A percentile compares a stretch with the other conserved stretches of the same genome.
Conservation (phyloP, 1,284 basidiomycete species). For the Trametes polyzona region DNA sequence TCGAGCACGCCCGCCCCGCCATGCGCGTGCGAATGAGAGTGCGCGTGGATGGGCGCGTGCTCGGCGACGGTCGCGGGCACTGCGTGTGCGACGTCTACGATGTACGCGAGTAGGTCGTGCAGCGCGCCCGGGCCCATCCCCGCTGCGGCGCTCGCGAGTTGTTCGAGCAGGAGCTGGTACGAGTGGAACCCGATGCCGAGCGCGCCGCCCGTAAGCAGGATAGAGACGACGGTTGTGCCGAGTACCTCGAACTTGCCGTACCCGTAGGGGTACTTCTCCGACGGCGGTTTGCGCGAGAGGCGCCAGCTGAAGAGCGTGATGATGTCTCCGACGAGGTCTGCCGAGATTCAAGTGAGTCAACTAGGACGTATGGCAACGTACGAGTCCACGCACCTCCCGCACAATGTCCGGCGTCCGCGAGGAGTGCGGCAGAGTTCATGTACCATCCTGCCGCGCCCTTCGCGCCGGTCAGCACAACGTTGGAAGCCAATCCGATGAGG, state of each 20-base stretch:
- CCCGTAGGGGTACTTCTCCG: constrained; percentile 81
- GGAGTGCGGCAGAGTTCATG: constrained; percentile 87
- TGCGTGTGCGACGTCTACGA: constrained; percentile 58
- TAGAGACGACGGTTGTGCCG: constrained; percentile 83
- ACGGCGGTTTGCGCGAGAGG: constrained; percentile 81
- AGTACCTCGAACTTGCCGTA: constrained; percentile 96
- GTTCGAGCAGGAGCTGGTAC: constrained; percentile 76
- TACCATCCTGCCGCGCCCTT: constrained; percentile 89
- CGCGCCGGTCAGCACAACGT: constrained; percentile 79
- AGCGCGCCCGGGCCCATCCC: constrained; percentile 61
- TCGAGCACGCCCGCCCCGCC: constrained; percentile 69
- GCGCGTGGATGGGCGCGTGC: constrained; percentile 60
- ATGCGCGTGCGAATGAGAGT: constrained; percentile 52
- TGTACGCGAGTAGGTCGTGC: constrained; percentile 60
- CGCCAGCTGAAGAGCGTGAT: constrained; percentile 94
- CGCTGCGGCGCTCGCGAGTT: constrained; percentile 62
- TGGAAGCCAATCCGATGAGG: constrained; percentile 84
- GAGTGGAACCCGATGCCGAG: constrained; percentile 95
- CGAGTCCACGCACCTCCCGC: constrained; percentile 67
- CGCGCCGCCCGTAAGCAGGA: constrained; percentile 85
- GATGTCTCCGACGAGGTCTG: constrained; percentile 87
- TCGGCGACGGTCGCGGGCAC: constrained; percentile 48
- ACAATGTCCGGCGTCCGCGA: constrained; percentile 97
- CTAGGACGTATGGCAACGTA: constrained; percentile 17
- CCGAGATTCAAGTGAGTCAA: constrained; percentile 4